Conservation (phyloP, 2,329 filamentous ascomycete species). For the Claviceps quebecensis region DNA sequence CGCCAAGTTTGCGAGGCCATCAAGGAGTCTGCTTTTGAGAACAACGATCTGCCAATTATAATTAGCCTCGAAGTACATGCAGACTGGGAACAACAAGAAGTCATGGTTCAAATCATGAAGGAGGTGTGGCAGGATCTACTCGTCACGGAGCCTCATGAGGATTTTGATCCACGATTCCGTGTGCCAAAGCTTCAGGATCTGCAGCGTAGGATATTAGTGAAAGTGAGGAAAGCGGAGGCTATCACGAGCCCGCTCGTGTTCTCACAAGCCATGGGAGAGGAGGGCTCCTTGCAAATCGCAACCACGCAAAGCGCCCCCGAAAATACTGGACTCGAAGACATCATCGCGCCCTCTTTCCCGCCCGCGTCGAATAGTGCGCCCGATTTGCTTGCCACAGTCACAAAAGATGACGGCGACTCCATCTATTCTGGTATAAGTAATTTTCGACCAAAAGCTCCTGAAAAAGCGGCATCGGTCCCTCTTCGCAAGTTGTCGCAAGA, state of each 20-base stretch:
- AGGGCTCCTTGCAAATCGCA: conserved; percentile 5
- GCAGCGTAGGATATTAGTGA: conserved; percentile 67
- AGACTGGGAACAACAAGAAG: conserved; percentile 65
- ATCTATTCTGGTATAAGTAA: conserved; percentile 32
- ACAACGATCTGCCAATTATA: conserved; percentile 68
- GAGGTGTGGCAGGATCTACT: conserved; percentile 70
- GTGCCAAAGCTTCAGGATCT: conserved; percentile 61
- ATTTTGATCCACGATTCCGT: conserved; percentile 35
- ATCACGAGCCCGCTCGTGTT: conserved; percentile 12
- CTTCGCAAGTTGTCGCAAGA: conserved; percentile 6
- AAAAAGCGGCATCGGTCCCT: conserved; percentile 1
- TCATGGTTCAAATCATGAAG: conserved; percentile 90
- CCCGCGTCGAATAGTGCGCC: conserved; percentile 7
- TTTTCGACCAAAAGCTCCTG: conserved; percentile 4
- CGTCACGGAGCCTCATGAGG: conserved; percentile 42
- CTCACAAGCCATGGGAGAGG: background rate
- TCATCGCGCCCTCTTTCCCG: background rate
- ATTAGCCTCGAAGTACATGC: conserved; percentile 89
- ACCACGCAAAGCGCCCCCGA: conserved; percentile 14
- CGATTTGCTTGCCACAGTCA: conserved; percentile 15
- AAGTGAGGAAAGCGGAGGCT: conserved; percentile 51
- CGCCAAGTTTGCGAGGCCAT: conserved; percentile 75
- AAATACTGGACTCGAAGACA: background rate
- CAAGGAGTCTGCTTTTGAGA: conserved; percentile 61
- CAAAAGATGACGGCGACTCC: conserved; percentile 20